A percentile compares a stretch with the other conserved stretches of the same genome.
phyloP scores from a whole-genome alignment of 2,329 filamentous ascomycete genomes.

The Escovopsis sp. region DNA sequence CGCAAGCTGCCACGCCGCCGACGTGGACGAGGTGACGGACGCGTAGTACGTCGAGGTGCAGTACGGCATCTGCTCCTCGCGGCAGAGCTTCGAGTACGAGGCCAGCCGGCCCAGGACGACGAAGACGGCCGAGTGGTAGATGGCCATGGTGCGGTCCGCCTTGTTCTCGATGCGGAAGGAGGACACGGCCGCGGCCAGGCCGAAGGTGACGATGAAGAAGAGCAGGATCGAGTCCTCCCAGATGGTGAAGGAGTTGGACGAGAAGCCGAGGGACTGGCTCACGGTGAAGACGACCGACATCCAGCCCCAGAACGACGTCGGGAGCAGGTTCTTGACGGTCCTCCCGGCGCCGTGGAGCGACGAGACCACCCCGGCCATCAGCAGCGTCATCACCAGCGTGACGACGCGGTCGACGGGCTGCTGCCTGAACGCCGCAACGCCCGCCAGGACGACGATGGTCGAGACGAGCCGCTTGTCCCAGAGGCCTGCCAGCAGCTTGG shows the following conservation, averaged over 20 bases:
- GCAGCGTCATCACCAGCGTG: constrained; percentile 22
- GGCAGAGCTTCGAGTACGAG: constrained; percentile 81
- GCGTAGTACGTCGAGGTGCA: constrained; percentile 94
- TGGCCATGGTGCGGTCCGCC: constrained; percentile 57
- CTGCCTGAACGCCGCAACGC: constrained; percentile 17
- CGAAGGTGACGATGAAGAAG: constrained; percentile 84
- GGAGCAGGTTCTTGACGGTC: constrained; percentile 40
- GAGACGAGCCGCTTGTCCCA: constrained; percentile 21
- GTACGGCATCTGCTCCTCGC: constrained; percentile 96
- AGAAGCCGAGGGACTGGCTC: constrained; percentile 86
- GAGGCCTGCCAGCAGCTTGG: constrained; percentile 20
- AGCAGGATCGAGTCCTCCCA: constrained; percentile 95
- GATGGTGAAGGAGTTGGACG: constrained; percentile 95
- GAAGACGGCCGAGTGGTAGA: constrained; percentile 78
- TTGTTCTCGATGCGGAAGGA: constrained; percentile 58
- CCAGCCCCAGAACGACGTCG: constrained; percentile 79
- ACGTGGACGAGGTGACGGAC: constrained; percentile 81
- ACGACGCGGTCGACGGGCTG: constrained; percentile 21
- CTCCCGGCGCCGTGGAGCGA: constrained; percentile 30
- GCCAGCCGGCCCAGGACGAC: constrained; percentile 63
- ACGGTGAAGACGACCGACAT: constrained; percentile 65
- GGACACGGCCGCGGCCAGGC: constrained; percentile 55
- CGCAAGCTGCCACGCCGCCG: constrained; percentile 72
- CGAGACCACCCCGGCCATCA: constrained; percentile 27
- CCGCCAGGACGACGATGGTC: constrained; percentile 14